Percentiles rank a stretch among this genome's conserved stretches.
phyloP scores from a whole-genome alignment of 2,329 filamentous ascomycete genomes.

The Exophiala lecanii-corni region DNA sequence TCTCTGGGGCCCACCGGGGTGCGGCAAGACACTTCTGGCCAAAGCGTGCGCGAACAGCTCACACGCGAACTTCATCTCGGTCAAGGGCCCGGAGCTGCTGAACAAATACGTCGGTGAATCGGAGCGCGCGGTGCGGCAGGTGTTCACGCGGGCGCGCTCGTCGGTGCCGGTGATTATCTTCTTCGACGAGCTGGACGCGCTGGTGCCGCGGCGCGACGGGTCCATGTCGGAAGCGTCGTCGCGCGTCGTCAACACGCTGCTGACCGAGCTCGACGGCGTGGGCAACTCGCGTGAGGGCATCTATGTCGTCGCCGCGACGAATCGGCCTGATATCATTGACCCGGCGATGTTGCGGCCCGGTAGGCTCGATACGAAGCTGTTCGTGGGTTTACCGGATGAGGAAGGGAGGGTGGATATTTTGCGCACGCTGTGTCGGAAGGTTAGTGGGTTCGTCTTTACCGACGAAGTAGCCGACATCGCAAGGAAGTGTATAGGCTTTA shows the following conservation, averaged over 20 bases:
- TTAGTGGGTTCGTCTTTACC: slow-evolving; percentile 46
- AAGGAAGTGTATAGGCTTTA: slow-evolving; percentile 71
- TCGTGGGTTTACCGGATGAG: slow-evolving; percentile 76
- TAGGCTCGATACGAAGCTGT: slow-evolving; percentile 80
- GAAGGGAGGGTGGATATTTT: slow-evolving; percentile 83
- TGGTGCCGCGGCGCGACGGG: slow-evolving; percentile 79
- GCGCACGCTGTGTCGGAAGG: slow-evolving; percentile 55
- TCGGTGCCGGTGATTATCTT: slow-evolving; percentile 92
- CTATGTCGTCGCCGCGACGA: slow-evolving; percentile 92
- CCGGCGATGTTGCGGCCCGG: slow-evolving; percentile 90
- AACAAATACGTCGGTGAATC: slow-evolving; percentile 98
- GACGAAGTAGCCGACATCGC: slow-evolving; percentile 61
- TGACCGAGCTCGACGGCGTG: slow-evolving; percentile 89
- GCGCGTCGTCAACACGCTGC: slow-evolving; percentile 87
- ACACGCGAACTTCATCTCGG: slow-evolving; percentile 95
- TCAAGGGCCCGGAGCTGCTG: slow-evolving; percentile 91
- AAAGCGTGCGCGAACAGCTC: slow-evolving; percentile 95
- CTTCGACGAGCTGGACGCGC: slow-evolving; percentile 94
- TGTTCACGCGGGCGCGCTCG: slow-evolving; percentile 81
- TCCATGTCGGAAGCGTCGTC: slow-evolving; percentile 75
- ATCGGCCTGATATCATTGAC: slow-evolving; percentile 94
- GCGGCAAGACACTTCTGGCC: slow-evolving; percentile 91
- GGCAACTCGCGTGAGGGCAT: slow-evolving; percentile 71
- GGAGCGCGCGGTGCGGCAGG: slow-evolving; percentile 84
- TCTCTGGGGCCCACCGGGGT: slow-evolving; percentile 94